Conservation (phyloP, 1,284 basidiomycete species). For the Malassezia caprae region DNA sequence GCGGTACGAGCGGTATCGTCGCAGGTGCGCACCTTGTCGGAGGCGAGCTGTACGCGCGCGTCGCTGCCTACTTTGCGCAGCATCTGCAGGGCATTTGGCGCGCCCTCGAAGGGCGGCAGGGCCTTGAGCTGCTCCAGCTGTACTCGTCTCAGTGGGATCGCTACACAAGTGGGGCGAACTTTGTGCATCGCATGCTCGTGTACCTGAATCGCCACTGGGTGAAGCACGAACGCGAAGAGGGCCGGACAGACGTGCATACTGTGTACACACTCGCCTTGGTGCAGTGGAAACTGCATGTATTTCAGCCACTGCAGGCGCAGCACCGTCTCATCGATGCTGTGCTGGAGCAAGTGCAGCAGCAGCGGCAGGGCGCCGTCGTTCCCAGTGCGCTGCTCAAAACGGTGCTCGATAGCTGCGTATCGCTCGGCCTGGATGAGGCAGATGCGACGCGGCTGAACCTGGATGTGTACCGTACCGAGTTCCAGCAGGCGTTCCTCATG, state of each 20-base stretch:
- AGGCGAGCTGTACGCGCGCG: constrained; percentile 80
- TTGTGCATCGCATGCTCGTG: constrained; percentile 70
- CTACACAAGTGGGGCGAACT: constrained; percentile 91
- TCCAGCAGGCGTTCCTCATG: constrained; percentile 77
- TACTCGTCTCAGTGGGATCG: constrained; percentile 90
- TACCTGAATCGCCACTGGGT: constrained; percentile 99
- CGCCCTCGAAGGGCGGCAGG: constrained; percentile 69
- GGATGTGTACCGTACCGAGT: constrained; percentile 84
- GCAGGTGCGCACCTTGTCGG: constrained; percentile 83
- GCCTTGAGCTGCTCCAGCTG: constrained; percentile 77
- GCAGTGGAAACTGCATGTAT: constrained; percentile 89
- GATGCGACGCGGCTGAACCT: constrained; percentile 86
- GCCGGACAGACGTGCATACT: constrained; percentile 83
- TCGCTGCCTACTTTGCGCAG: constrained; percentile 69
- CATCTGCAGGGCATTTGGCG: constrained; percentile 51
- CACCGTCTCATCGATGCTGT: constrained; percentile 76
- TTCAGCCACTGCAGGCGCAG: constrained; percentile 68
- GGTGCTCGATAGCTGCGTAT: constrained; percentile 77
- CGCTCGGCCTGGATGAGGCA: constrained; percentile 80
- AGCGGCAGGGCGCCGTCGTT: constrained; percentile 86
- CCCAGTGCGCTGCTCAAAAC: constrained; percentile 89
- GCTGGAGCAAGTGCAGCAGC: constrained; percentile 76
- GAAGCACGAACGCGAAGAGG: constrained; percentile 94
- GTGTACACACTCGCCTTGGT: constrained; percentile 93
- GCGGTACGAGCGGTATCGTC: constrained; percentile 17